A percentile compares a stretch with the other conserved stretches of the same genome.
phyloP scores from a whole-genome alignment of 176 grass and related monocot species.

The Carex kokanica region DNA sequence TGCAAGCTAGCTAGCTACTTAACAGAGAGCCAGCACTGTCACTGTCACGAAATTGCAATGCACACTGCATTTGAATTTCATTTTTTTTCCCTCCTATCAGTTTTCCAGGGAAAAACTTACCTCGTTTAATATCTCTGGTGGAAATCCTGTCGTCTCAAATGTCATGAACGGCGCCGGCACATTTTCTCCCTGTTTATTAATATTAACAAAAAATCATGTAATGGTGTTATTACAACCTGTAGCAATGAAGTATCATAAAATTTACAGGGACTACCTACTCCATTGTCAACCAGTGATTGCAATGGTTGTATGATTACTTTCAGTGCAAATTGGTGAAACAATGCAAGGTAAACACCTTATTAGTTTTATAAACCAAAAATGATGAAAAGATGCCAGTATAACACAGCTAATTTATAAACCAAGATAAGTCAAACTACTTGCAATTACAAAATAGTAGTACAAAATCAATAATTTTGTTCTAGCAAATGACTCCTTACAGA shows the following conservation, averaged over 20 bases:
- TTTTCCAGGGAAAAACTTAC: conserved; percentile 46
- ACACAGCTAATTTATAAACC: too few species aligned
- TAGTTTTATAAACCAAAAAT: background rate
- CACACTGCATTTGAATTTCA: conserved; percentile 11
- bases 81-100: background rate
- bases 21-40: background rate
- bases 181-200: conserved; percentile 69
- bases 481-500: background rate
- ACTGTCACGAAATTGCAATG: conserved; percentile 4
- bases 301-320: background rate
- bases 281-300: background rate
- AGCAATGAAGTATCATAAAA: conserved; percentile 25
- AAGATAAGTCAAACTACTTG: too few species aligned
- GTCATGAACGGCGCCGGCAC: conserved; percentile 98
- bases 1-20: conserved; percentile 25
- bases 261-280: background rate
- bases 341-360: background rate
- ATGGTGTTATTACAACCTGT: conserved; percentile 19
- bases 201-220: conserved; percentile 22
- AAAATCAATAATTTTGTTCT: background rate
- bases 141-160: conserved; percentile 89
- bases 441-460: background rate
- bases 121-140: conserved; percentile 93
- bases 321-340: background rate
- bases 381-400: too few species aligned